phyloP scores from a whole-genome alignment of 2,329 filamentous ascomycete genomes.

The Teratosphaeria gauchensis region DNA sequence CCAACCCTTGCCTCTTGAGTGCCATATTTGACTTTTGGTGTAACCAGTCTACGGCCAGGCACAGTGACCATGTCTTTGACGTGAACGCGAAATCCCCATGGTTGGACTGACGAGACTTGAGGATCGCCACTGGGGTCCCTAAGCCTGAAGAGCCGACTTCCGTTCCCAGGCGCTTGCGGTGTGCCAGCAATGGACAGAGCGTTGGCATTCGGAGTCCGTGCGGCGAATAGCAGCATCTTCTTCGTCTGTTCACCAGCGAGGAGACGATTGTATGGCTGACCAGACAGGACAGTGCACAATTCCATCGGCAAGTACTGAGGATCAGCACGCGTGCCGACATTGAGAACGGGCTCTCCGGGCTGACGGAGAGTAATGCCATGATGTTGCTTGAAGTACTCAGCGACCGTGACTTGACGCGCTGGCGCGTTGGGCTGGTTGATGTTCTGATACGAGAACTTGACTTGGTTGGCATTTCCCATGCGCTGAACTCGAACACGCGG shows the following conservation, averaged over 20 bases:
- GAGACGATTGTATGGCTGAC: conserved; percentile 54
- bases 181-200: conserved; percentile 50
- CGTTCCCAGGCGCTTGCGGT: conserved; percentile 33
- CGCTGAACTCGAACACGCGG: conserved; percentile 7
- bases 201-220: conserved; percentile 56
- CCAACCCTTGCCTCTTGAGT: conserved; percentile 8
- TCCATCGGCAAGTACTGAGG: conserved; percentile 60
- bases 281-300: conserved; percentile 52
- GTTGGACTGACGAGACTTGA: conserved; percentile 12
- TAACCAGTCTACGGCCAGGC: conserved; percentile 54
- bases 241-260: conserved; percentile 53
- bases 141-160: conserved; percentile 49
- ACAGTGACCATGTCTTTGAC: conserved; percentile 57
- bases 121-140: conserved; percentile 7
- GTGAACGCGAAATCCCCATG: conserved; percentile 56
- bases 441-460: conserved; percentile 37
- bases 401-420: conserved; percentile 40
- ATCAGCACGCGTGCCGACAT: conserved; percentile 49
- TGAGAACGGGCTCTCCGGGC: conserved; percentile 48
- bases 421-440: conserved; percentile 12
- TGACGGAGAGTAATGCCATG: conserved; percentile 32
- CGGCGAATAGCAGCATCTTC: conserved; percentile 64
- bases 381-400: conserved; percentile 39
- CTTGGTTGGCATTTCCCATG: conserved; percentile 34
- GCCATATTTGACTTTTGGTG: conserved; percentile 53